Evolutionary conservation across 225 moss, liverwort and hornwort genomes (phyloP).

Genomic region (Straminergon stramineum): DNA sequence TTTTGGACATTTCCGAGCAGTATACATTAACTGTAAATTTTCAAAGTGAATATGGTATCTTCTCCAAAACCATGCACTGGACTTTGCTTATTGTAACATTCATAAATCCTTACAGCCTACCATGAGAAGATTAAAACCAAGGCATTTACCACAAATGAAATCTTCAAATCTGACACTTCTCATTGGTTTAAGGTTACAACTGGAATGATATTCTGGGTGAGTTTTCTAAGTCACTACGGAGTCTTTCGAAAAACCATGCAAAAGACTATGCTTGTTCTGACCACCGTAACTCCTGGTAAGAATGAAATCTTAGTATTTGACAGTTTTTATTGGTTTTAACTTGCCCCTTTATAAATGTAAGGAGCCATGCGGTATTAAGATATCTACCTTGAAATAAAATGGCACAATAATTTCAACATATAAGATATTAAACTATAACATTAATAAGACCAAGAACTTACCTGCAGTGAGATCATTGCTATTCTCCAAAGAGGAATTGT

Average conservation of each 20-base stretch:
- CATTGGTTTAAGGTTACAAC: background rate
- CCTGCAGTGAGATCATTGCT: conserved; percentile 12
- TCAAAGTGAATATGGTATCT: background rate
- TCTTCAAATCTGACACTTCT: background rate
- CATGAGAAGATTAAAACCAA: background rate
- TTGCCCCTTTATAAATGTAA: background rate
- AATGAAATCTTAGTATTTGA: background rate
- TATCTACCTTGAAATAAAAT: background rate
- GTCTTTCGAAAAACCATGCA: background rate
- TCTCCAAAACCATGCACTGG: background rate
- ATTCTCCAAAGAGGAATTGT: background rate
- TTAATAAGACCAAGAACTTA: background rate
- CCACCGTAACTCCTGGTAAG: background rate
- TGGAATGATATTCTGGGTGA: background rate
- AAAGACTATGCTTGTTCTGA: background rate
- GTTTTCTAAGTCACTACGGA: background rate
- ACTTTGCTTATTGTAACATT: background rate
- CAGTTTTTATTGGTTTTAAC: background rate
- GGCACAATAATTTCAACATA: background rate
- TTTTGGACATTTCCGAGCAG: background rate
- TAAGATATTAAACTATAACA: background rate
- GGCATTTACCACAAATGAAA: background rate
- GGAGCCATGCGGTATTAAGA: background rate
- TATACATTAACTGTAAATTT: background rate
- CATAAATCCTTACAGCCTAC: background rate